phyloP scores from a whole-genome alignment of 2,329 filamentous ascomycete species.

The Dendryphion nanum region DNA sequence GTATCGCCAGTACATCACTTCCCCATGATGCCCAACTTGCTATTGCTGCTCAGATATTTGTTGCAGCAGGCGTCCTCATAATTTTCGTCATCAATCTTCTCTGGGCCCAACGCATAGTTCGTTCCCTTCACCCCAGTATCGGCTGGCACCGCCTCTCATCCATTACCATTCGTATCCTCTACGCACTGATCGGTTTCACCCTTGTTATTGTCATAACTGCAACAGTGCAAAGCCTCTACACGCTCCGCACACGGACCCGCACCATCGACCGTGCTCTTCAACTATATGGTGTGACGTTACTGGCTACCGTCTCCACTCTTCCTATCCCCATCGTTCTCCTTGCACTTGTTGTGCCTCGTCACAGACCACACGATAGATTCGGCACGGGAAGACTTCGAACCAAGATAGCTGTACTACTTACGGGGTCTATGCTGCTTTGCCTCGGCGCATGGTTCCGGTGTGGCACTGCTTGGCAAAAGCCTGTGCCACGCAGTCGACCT shows the following conservation, averaged over 20 bases:
- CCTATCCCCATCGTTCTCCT: constrained; percentile 58
- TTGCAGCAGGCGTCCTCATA: constrained; percentile 70
- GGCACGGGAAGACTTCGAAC: constrained; percentile 65
- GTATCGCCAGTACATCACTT: constrained; percentile 30
- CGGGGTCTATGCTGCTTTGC: constrained; percentile 59
- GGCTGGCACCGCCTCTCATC: constrained; percentile 64
- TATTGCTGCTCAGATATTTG: constrained; percentile 65
- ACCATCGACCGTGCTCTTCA: constrained; percentile 62
- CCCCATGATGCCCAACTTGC: constrained; percentile 47
- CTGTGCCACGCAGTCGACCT: constrained; percentile 44
- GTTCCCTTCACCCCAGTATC: constrained; percentile 67
- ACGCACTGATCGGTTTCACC: constrained; percentile 56
- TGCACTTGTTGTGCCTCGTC: constrained; percentile 48
- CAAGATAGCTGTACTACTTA: constrained; percentile 65
- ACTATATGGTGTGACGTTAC: constrained; percentile 60
- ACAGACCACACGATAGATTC: constrained; percentile 53
- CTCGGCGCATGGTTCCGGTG: constrained; percentile 70
- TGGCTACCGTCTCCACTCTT: constrained; percentile 65
- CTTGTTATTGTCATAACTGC: constrained; percentile 66
- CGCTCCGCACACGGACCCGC: constrained; percentile 52
- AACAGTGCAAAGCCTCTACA: constrained; percentile 67
- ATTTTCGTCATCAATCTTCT: constrained; percentile 77
- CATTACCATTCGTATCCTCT: constrained; percentile 57
- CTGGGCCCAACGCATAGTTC: constrained; percentile 71
- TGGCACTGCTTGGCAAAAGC: constrained; percentile 55